Evolutionary conservation across 345 rosid genomes (phyloP).

Genomic region (Melaleuca quinquenervia): DNA sequence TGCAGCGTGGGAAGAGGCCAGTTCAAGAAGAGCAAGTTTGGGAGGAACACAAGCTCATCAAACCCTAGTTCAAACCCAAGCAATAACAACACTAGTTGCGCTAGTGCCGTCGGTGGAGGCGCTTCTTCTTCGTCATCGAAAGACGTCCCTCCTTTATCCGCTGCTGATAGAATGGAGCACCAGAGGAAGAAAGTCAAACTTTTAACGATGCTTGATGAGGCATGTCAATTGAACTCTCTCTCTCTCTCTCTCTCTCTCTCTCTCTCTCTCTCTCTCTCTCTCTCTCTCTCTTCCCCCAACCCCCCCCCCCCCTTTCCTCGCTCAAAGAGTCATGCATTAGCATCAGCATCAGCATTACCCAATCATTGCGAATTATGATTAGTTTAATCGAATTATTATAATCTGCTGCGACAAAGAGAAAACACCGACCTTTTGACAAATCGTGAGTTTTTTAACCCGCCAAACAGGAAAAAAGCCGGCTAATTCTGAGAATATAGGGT

Average conservation of each 20-base stretch:
- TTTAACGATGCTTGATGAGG: constrained; percentile 97
- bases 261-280: constrained; percentile 7
- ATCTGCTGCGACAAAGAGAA: neutral
- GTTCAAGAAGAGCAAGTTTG: constrained; percentile 50
- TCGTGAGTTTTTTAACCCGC: neutral
- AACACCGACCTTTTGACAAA: neutral
- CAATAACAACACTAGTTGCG: constrained; percentile 7
- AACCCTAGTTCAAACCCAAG: constrained; percentile 55
- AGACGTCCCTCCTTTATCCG: constrained; percentile 56
- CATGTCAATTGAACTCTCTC: constrained; percentile 38
- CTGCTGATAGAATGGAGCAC: constrained; percentile 85
- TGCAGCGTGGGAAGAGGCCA: constrained; percentile 88
- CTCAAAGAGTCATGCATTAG: neutral
- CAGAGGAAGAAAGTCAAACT: constrained; percentile 95
- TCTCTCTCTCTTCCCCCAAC: neutral
- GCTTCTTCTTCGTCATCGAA: constrained; percentile 39
- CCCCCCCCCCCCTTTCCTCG: neutral
- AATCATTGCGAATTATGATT: constrained; percentile 2
- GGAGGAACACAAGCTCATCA: constrained; percentile 14
- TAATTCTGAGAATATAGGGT: neutral
- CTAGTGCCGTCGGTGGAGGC: constrained; percentile 12
- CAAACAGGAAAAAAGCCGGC: constrained; percentile 1
- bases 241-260: constrained; percentile 6
- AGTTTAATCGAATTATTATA: constrained; percentile 6
- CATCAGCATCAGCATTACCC: neutral